Conservation (phyloP, 768 basidiomycete genomes). For the Strobilomyces confusus region DNA sequence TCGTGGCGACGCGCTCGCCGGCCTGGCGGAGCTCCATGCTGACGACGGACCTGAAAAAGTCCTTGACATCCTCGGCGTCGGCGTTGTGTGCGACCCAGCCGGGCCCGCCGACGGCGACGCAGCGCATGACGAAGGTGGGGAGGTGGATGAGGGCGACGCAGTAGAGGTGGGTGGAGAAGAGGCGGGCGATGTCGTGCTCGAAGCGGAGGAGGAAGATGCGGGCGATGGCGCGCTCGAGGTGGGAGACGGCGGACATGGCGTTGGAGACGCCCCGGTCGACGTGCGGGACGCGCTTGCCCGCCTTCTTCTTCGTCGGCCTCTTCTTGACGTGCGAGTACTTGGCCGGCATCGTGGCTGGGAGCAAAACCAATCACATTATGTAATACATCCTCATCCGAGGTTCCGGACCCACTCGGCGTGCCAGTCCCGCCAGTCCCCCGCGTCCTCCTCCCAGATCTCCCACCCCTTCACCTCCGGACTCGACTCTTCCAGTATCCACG, state of each 20-base stretch:
- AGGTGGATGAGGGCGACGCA: slow-evolving; percentile 61
- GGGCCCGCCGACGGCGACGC: slow-evolving; percentile 56
- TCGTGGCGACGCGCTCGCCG: slow-evolving; percentile 74
- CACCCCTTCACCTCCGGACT: slow-evolving; percentile 26
- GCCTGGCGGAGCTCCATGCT: slow-evolving; percentile 77
- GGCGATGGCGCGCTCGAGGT: slow-evolving; percentile 66
- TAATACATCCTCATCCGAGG: slow-evolving; percentile 13
- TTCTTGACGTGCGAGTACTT: slow-evolving; percentile 79
- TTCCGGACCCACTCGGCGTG: slow-evolving; percentile 40
- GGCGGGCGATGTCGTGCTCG: slow-evolving; percentile 70
- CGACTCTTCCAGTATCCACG: slow-evolving; percentile 40
- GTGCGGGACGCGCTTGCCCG: slow-evolving; percentile 39
- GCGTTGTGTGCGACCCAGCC: slow-evolving; percentile 68
- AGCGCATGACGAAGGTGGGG: slow-evolving; percentile 65
- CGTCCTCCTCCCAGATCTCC: slow-evolving; percentile 29
- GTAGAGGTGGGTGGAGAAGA: slow-evolving; percentile 69
- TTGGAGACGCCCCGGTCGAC: slow-evolving; percentile 52
- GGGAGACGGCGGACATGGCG: slow-evolving; percentile 57
- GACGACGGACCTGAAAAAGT: slow-evolving; percentile 66
- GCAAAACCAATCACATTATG: slow-evolving; percentile 12
- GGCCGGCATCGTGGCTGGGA: slow-evolving; percentile 48
- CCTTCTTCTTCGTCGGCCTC: slow-evolving; percentile 47
- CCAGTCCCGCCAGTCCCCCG: slow-evolving; percentile 50
- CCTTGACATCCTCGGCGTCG: slow-evolving; percentile 66
- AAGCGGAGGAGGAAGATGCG: slow-evolving; percentile 65